Conservation (phyloP, 2,329 filamentous ascomycete species). For the Cryphonectria nitschkei region DNA sequence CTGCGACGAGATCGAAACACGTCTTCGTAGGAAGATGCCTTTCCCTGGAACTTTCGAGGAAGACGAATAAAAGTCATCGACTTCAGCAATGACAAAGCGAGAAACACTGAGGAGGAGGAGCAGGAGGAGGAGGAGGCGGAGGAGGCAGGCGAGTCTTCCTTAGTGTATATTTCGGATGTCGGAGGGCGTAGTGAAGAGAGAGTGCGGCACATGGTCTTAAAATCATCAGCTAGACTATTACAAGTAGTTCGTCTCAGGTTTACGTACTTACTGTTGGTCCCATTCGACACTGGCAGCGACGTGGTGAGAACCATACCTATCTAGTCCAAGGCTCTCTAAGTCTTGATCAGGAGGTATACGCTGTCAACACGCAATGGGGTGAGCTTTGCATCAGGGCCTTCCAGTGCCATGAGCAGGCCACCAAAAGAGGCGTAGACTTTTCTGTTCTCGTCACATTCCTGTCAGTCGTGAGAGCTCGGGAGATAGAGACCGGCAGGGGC, state of each 20-base stretch:
- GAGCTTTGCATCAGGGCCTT: constrained; percentile 95
- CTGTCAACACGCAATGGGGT: constrained; percentile 90
- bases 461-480: constrained; percentile 6
- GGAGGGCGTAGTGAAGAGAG: background rate
- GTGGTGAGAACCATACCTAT: background rate
- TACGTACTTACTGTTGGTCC: constrained; percentile 15
- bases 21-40: constrained; percentile 77
- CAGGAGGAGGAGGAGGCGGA: background rate
- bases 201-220: background rate
- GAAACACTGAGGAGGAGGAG: background rate
- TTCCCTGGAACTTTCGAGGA: constrained; percentile 66
- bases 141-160: background rate
- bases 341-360: constrained; percentile 92
- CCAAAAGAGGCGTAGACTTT: constrained; percentile 95
- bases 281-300: background rate
- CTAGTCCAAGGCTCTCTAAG: constrained; percentile 52
- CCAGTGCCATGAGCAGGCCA: constrained; percentile 84
- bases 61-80: constrained; percentile 9
- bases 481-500: background rate
- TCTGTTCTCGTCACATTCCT: constrained; percentile 50
- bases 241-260: background rate
- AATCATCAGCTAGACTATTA: constrained; percentile 18
- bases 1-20: constrained; percentile 73
- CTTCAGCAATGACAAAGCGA: background rate
- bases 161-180: background rate